A percentile compares a stretch with the other conserved stretches of the same genome.
Evolutionary conservation across 1,284 basidiomycete species (phyloP).

Genomic region (Agaricales sp.): DNA sequence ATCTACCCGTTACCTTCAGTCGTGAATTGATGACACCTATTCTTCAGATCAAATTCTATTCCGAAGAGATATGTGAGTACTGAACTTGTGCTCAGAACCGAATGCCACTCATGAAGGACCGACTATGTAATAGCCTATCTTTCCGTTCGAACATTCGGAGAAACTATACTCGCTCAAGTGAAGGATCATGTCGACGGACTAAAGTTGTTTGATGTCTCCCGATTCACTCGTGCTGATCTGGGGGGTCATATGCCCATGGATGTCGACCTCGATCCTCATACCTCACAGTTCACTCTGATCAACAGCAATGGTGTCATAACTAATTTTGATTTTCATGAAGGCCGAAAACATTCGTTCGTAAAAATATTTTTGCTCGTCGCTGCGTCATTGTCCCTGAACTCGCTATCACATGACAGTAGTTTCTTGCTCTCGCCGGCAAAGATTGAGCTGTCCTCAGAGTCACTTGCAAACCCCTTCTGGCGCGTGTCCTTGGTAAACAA

Average conservation of each 20-base stretch:
- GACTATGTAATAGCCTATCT: conserved; percentile 15
- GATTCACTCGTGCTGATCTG: conserved; percentile 27
- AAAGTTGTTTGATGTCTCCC: conserved; percentile 20
- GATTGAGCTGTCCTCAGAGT: background rate
- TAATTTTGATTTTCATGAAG: conserved; percentile 19
- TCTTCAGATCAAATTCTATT: background rate
- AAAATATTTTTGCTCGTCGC: conserved; percentile 14
- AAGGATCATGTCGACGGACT: conserved; percentile 10
- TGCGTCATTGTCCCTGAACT: conserved; percentile 14
- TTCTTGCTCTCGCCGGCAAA: background rate
- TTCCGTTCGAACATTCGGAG: conserved; percentile 28
- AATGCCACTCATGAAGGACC: no score
- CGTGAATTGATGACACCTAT: background rate
- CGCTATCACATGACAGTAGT: background rate
- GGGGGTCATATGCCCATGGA: conserved; percentile 35
- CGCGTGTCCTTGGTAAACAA: conserved; percentile 15
- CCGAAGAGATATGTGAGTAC: no score
- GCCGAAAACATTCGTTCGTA: conserved; percentile 21
- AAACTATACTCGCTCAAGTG: conserved; percentile 20
- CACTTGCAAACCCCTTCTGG: conserved; percentile 21
- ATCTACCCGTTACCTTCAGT: background rate
- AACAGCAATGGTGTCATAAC: conserved; percentile 38
- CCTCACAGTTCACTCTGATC: conserved; percentile 24
- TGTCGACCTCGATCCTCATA: conserved; percentile 22
- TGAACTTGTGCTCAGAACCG: no score